Evolutionary conservation across 1,284 basidiomycete genomes (phyloP).

Genomic region (Exsudoporus floridanus): DNA sequence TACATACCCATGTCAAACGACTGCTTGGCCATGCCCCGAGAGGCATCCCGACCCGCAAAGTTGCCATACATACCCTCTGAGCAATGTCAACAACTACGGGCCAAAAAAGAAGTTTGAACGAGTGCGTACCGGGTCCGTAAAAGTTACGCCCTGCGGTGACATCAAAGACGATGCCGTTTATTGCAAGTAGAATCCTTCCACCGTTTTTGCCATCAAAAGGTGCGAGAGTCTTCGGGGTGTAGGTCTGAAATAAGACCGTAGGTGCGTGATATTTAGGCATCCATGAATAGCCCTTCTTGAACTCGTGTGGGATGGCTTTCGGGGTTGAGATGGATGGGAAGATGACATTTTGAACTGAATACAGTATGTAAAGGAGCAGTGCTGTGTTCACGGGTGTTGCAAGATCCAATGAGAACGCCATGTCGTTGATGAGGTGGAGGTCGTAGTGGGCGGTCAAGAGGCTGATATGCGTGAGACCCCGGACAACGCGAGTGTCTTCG

Average conservation of each 20-base stretch:
- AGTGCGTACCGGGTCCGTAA: conserved; percentile 82
- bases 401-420: conserved; percentile 44
- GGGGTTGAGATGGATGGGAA: conserved; percentile 59
- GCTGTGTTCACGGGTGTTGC: conserved; percentile 73
- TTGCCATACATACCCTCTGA: conserved; percentile 91
- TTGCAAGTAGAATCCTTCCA: conserved; percentile 80
- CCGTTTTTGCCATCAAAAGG: conserved; percentile 69
- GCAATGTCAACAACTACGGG: neutral
- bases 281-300: conserved; percentile 83
- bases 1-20: conserved; percentile 83
- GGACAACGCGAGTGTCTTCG: too few species aligned
- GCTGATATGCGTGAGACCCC: neutral
- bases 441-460: neutral
- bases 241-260: conserved; percentile 72
- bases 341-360: conserved; percentile 71
- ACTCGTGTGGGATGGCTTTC: conserved; percentile 58
- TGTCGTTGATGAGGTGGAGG: conserved; percentile 2
- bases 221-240: conserved; percentile 71
- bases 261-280: conserved; percentile 78
- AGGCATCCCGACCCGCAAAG: conserved; percentile 93
- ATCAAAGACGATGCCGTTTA: conserved; percentile 88
- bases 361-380: conserved; percentile 75
- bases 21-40: conserved; percentile 95
- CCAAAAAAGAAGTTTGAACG: neutral
- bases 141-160: conserved; percentile 86